Base-by-base conservation (phyloP, 768 basidiomycete species). In the Lactarius akahatsu region DNA sequence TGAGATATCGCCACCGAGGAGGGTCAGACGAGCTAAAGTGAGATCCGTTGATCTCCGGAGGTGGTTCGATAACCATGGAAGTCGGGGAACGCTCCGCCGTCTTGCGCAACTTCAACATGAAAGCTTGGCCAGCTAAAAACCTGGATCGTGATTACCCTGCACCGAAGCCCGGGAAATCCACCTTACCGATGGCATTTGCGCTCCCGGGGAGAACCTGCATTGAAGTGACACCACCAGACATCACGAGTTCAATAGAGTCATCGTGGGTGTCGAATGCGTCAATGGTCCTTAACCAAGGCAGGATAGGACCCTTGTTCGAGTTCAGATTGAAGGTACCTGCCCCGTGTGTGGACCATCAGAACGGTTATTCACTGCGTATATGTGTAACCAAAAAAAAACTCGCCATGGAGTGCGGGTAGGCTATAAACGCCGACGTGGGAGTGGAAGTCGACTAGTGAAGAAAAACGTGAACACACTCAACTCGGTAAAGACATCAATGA, bases 201-300 rank as follows among this genome's bases (percentile, higher is more conserved):
- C 84, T 87, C 8, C 93, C 94, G 10, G 94, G 91, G 4, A 95
- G 78, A 47, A 96, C 80, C 71, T 92, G 89, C 18, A 84, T 87
- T 2, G 93, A 89, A 0, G 96, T 96, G 40, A 96, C 88, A 16
- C 96, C 96, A 13, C 94, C 94, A 3, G 95, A 83, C 62, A 94
- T 87, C 3, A 91, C 84, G 18, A 92, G 80, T 63, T 80, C 80
- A 74, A 88, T 88, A 1, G 88, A 81, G 47, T 87, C 85, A 72
- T 96, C 94, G 66, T 94, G 91, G 0, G 91, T 94, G 74, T 96
- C 90, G 71, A 97, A 82, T 0, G 84, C 92, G 74, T 98, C 95
- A 45, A 94, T 80, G 64, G 85, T 89, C 57, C 93, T 82, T 32
- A 98, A 79, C 86, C 88, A 92, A 2, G 93, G 92, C 40, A 86